A percentile compares a stretch with the other conserved stretches of the same genome.
Evolutionary conservation across 2,329 filamentous ascomycete genomes (phyloP).

Genomic region (Parafenestella ontariensis): DNA sequence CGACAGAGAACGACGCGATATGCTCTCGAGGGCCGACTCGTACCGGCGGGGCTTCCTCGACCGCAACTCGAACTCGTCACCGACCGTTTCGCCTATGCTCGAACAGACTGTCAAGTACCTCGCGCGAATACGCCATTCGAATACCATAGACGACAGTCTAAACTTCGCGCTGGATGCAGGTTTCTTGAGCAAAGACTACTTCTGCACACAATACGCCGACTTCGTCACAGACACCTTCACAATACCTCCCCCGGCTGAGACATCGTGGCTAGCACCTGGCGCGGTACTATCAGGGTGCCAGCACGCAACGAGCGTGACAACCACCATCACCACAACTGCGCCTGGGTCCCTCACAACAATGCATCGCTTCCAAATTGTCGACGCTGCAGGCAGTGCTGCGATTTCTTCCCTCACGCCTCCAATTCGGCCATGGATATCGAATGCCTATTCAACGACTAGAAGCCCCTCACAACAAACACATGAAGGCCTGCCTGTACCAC

Average conservation of each 20-base stretch:
- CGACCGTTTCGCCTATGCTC: slow-evolving; percentile 50
- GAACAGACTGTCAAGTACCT: slow-evolving; percentile 69
- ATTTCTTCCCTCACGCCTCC: slow-evolving; percentile 36
- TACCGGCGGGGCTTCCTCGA: slow-evolving; percentile 39
- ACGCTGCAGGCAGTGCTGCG: background rate
- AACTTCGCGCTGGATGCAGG: slow-evolving; percentile 61
- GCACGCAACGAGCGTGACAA: slow-evolving; percentile 57
- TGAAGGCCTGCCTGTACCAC: slow-evolving; percentile 20
- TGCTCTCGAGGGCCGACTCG: slow-evolving; percentile 32
- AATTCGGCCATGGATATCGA: slow-evolving; percentile 49
- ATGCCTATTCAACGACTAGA: slow-evolving; percentile 38
- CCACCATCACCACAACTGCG: slow-evolving; percentile 20
- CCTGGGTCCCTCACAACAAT: slow-evolving; percentile 26
- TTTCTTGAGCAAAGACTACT: slow-evolving; percentile 61
- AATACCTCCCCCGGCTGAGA: slow-evolving; percentile 60
- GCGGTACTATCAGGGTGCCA: slow-evolving; percentile 68
- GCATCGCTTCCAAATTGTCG: slow-evolving; percentile 3
- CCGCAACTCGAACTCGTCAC: slow-evolving; percentile 25
- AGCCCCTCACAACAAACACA: slow-evolving; percentile 26
- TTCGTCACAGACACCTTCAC: slow-evolving; percentile 64
- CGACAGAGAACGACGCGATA: slow-evolving; percentile 30
- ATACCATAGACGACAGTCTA: slow-evolving; percentile 62
- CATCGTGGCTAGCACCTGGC: slow-evolving; percentile 69
- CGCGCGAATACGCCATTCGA: slow-evolving; percentile 62
- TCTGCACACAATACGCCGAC: slow-evolving; percentile 61